Base-by-base conservation (phyloP, 1,284 basidiomycete species). In the Moesziomyces sp. region DNA sequence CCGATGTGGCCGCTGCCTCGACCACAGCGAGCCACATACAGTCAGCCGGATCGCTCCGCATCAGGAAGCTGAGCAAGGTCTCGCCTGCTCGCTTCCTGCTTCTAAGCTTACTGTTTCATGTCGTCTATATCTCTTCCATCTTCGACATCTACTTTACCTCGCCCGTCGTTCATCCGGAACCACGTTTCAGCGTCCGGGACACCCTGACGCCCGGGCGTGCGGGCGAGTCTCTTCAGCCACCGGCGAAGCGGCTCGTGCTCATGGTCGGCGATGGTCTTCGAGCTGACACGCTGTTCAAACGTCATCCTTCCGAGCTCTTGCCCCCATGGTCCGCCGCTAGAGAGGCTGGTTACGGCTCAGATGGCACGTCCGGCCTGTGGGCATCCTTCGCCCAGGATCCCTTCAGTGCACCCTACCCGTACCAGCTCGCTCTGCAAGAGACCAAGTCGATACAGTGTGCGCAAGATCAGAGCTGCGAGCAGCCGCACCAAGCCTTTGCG, bases 71-170 rank as follows among this genome's bases (percentile, higher is more conserved):
- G 19, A 16, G 92, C 89, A 56, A 56, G 57, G 49, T 51, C 43
- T 68, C 67, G 10, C 55, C 67, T 1, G 56, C 83, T 89, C 92
- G 66, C 87, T 88, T 59, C 89, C 90, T 24, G 89, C 50, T 80
- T 23, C 67, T 80, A 21, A 76, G 66, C 14, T 61, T 82, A 18
- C 52, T 80, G 3, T 78, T 83, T 44, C 77, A 80, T 46, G 51
- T 78, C 30, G 48, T 82, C 57, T 78, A 76, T 57, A 78, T 69
- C 42, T 74, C 60, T 24, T 71, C 76, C 46, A 77, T 94, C 33
- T 95, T 94, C 84, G 92, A 94, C 85, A 93, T 93, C 84, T 94
- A 95, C 84, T 95, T 95, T 78, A 91, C 89, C 19, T 84, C 83
- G 18, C 86, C 85, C 1, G 85, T 86, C 44, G 82, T 85, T 5